phyloP scores from a whole-genome alignment of 768 basidiomycete species.

The Rhodocollybia butyracea region DNA sequence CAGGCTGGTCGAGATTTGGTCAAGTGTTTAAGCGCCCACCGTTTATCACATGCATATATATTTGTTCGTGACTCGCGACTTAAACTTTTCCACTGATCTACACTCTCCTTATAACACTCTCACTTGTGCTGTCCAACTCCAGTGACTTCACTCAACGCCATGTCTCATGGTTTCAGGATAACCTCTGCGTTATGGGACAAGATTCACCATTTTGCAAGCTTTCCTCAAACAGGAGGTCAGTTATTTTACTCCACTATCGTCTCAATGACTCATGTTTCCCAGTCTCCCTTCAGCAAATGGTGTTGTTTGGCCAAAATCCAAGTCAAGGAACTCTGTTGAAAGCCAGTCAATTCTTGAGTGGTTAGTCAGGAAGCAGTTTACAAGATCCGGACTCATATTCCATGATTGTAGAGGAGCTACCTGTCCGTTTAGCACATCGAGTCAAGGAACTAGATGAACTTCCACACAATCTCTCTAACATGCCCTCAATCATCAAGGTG shows the following conservation, averaged over 20 bases:
- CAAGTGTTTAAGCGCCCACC: no score
- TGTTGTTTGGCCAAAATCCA: slow-evolving; percentile 94
- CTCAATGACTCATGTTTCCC: slow-evolving; percentile 20
- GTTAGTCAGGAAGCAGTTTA: slow-evolving; percentile 30
- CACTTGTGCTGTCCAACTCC: background rate
- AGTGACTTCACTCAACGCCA: slow-evolving; percentile 17
- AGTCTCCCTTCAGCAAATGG: slow-evolving; percentile 97
- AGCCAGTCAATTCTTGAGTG: slow-evolving; percentile 85
- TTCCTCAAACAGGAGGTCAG: slow-evolving; percentile 89
- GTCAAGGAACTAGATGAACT: slow-evolving; percentile 95
- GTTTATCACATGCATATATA: no score
- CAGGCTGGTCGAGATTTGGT: no score
- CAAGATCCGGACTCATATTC: background rate
- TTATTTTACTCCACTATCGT: slow-evolving; percentile 8
- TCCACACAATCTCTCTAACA: slow-evolving; percentile 85
- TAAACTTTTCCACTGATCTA: no score
- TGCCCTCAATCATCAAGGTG: slow-evolving; percentile 91
- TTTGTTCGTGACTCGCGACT: no score
- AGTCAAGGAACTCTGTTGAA: slow-evolving; percentile 91
- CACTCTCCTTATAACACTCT: background rate
- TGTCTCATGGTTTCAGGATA: slow-evolving; percentile 70
- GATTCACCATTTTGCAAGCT: slow-evolving; percentile 87
- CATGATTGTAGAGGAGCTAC: slow-evolving; percentile 74
- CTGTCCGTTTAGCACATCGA: slow-evolving; percentile 91
- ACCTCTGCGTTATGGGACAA: slow-evolving; percentile 80